Percentiles rank a stretch among this genome's conserved stretches.
Conservation (phyloP, 768 basidiomycete species). For the Lactarius sp. region DNA sequence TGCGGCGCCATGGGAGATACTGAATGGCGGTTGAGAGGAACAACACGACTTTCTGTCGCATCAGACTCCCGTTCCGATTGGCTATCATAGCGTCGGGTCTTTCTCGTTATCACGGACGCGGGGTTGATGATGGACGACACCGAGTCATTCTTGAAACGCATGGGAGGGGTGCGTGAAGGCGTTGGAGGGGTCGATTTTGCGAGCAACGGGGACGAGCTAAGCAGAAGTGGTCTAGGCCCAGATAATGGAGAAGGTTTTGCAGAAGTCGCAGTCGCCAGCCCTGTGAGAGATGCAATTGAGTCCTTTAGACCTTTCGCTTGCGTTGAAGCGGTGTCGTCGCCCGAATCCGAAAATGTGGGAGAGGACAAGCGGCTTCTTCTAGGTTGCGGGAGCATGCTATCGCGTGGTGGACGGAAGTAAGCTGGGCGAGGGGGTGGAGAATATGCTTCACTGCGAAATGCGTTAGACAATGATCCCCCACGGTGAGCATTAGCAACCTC, state of each 20-base stretch:
- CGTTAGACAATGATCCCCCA: conserved; percentile 40
- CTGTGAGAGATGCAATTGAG: conserved; percentile 41
- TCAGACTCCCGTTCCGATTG: conserved; percentile 59
- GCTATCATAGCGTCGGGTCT: conserved; percentile 33
- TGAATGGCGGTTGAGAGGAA: conserved; percentile 61
- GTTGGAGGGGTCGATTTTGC: conserved; percentile 22
- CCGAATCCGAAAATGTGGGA: conserved; percentile 8
- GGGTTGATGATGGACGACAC: conserved; percentile 59
- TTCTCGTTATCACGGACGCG: conserved; percentile 44
- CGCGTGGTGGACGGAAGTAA: conserved; percentile 53
- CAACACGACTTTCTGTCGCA: conserved; percentile 44
- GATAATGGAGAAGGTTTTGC: conserved; percentile 41
- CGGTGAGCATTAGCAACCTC: conserved; percentile 27
- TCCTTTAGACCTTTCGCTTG: conserved; percentile 39
- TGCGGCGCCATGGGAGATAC: conserved; percentile 62
- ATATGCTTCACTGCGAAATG: conserved; percentile 36
- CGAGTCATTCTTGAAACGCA: conserved; percentile 43
- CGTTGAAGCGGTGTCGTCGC: conserved; percentile 34
- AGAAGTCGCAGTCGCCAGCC: conserved; percentile 30
- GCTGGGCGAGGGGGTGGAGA: conserved; percentile 56
- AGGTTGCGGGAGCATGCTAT: conserved; percentile 45
- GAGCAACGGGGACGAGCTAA: conserved; percentile 42
- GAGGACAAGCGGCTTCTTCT: conserved; percentile 20
- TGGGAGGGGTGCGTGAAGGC: conserved; percentile 25
- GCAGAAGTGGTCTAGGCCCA: conserved; percentile 61